A percentile compares a stretch with the other conserved stretches of the same genome.
phyloP scores from a whole-genome alignment of 2,329 filamentous ascomycete species.

The Colletotrichum musicola region DNA sequence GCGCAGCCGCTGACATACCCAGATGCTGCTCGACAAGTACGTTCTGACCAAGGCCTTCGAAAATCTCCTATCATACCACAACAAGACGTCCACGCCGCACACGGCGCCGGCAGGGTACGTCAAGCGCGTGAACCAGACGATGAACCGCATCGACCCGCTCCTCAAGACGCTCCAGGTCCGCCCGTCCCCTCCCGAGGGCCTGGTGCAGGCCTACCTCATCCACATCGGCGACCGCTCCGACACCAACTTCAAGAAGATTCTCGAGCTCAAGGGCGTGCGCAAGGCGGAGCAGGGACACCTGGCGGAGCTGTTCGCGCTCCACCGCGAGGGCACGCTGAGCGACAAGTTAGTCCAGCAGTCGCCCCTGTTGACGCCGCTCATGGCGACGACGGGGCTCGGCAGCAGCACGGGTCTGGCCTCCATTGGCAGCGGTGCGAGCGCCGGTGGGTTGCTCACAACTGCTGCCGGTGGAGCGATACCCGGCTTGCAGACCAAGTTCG shows the following conservation, averaged over 20 bases:
- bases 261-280: constrained; percentile 93
- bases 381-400: constrained; percentile 58
- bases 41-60: constrained; percentile 85
- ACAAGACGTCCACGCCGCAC: constrained; percentile 55
- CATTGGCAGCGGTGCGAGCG: constrained; percentile 55
- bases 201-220: constrained; percentile 97
- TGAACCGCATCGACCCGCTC: constrained; percentile 89
- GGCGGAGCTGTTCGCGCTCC: constrained; percentile 84
- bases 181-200: constrained; percentile 88
- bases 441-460: constrained; percentile 51
- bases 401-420: constrained; percentile 47
- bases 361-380: constrained; percentile 77
- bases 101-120: constrained; percentile 73
- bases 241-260: constrained; percentile 93
- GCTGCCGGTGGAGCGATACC: constrained; percentile 48
- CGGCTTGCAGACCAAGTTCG: constrained; percentile 72
- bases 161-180: constrained; percentile 97
- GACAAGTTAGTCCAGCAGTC: constrained; percentile 78
- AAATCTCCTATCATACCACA: constrained; percentile 75
- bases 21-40: constrained; percentile 98
- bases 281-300: constrained; percentile 86
- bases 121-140: constrained; percentile 86
- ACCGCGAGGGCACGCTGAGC: constrained; percentile 81
- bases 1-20: constrained; percentile 41
- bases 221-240: constrained; percentile 96